These are phyloP conservation scores for Malus hybrid DNA, from an alignment of 331 rosid genomes.

Conservation along the genomic window DNA sequence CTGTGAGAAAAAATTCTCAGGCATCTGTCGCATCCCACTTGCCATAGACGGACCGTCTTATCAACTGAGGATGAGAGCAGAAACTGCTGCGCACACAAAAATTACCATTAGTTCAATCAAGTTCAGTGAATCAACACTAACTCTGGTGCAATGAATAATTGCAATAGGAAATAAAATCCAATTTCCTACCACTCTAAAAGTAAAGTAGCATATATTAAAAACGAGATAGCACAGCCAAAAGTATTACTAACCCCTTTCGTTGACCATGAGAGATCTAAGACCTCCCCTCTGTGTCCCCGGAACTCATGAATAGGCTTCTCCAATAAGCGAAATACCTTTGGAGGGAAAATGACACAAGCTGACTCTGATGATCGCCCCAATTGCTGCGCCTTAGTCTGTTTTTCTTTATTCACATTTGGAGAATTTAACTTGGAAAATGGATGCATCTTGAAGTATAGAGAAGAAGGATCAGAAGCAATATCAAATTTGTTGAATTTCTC, in stretches of 20 bases:
- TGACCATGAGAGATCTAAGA: constrained; percentile 76
- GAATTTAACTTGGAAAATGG: constrained; percentile 34
- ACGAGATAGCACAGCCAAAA: background rate
- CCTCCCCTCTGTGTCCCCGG: constrained; percentile 49
- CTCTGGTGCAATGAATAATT: background rate
- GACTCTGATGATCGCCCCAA: constrained; percentile 39
- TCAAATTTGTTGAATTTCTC: constrained; percentile 34
- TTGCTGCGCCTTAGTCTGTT: constrained; percentile 26
- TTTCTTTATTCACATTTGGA: constrained; percentile 37
- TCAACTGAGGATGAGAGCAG: constrained; percentile 69
- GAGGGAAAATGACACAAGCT: constrained; percentile 55
- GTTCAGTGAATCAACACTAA: constrained; percentile 3
- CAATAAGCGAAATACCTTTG: constrained; percentile 42
- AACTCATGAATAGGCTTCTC: constrained; percentile 65
- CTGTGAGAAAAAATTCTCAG: constrained; percentile 56
- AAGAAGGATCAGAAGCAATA: constrained; percentile 38
- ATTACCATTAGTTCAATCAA: constrained; percentile 9
- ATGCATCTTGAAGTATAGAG: constrained; percentile 46
- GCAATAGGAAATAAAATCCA: background rate
- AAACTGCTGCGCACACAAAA: constrained; percentile 35
- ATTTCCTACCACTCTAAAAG: background rate
- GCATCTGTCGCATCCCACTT: constrained; percentile 49
- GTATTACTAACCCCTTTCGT: constrained; percentile 54
- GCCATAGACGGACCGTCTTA: constrained; percentile 75
- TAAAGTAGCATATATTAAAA: background rate